Percentiles rank a stretch among this genome's conserved stretches.
phyloP scores from a whole-genome alignment of 1,284 basidiomycete genomes.

The Earliella scabrosa region DNA sequence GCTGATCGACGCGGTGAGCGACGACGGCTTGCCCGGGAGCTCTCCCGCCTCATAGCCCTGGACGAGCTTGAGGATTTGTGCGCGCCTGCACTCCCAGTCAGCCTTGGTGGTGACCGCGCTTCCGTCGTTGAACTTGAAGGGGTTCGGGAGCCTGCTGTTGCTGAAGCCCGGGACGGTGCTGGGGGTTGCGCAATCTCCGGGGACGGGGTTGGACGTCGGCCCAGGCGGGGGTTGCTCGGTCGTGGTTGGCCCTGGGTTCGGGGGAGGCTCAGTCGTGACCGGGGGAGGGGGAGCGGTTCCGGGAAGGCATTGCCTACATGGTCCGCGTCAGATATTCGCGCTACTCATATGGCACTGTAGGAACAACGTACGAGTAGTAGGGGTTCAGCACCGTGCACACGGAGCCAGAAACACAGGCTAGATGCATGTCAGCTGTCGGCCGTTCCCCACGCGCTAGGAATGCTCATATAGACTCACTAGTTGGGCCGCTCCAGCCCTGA shows the following conservation, averaged over 20 bases:
- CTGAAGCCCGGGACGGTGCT: constrained; percentile 31
- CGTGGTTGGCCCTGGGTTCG: constrained; percentile 3
- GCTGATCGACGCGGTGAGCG: constrained; percentile 43
- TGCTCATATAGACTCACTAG: constrained; percentile 15
- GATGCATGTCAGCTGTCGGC: not conserved
- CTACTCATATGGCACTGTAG: rapidly evolving
- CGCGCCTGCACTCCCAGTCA: constrained; percentile 54
- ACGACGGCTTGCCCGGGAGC: constrained; percentile 45
- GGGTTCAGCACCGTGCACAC: constrained; percentile 17
- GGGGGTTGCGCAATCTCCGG: constrained; percentile 26
- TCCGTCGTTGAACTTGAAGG: constrained; percentile 51
- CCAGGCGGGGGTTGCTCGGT: constrained; percentile 4
- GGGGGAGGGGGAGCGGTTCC: constrained; percentile 9
- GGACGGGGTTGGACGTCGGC: constrained; percentile 8
- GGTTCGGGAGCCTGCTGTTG: constrained; percentile 49
- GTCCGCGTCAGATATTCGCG: too few relatives aligned
- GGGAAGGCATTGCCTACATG: constrained; percentile 24
- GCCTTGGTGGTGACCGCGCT: constrained; percentile 41
- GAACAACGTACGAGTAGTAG: constrained; percentile 21
- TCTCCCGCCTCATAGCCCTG: constrained; percentile 54
- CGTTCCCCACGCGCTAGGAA: too few relatives aligned
- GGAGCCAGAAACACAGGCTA: constrained; percentile 21
- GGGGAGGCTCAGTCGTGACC: not conserved
- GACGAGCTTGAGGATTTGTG: constrained; percentile 49
- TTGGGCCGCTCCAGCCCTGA: constrained; percentile 27